Conservation (phyloP, 1,139 yeast genomes). For the Saccharomyces pastorianus region DNA sequence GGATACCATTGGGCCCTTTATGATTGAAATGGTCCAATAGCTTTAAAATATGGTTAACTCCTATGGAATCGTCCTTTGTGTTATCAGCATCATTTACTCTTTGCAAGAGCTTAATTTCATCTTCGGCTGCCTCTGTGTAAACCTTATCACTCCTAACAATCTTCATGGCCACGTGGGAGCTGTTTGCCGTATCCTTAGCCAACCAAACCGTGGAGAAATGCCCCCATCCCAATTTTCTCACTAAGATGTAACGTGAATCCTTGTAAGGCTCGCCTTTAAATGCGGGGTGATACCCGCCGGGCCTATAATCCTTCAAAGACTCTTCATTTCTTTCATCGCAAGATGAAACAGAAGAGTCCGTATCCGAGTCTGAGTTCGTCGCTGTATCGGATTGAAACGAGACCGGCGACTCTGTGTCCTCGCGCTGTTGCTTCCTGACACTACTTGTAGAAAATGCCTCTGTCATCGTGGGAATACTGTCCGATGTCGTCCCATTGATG, state of each 20-base stretch:
- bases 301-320: conserved; percentile 54
- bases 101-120: conserved; percentile 51
- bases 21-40: conserved; percentile 61
- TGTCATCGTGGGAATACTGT: not conserved
- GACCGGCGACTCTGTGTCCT: not conserved
- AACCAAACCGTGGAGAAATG: conserved; percentile 78
- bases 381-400: not conserved
- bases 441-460: not conserved
- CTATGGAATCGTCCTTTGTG: conserved; percentile 31
- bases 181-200: conserved; percentile 44
- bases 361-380: not conserved
- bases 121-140: conserved; percentile 69
- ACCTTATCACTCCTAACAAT: conserved; percentile 67
- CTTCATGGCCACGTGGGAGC: conserved; percentile 64
- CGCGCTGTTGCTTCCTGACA: not conserved
- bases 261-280: conserved; percentile 63
- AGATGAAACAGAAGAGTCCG: conserved; percentile 13
- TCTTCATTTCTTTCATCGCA: conserved; percentile 51
- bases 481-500: not conserved
- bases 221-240: conserved; percentile 75
- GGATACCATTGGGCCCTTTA: conserved; percentile 67
- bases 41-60: conserved; percentile 56
- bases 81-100: conserved; percentile 12
- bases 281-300: conserved; percentile 78
- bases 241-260: conserved; percentile 47